Conservation (phyloP, 768 basidiomycete species). For the Amyloporia xantha region DNA sequence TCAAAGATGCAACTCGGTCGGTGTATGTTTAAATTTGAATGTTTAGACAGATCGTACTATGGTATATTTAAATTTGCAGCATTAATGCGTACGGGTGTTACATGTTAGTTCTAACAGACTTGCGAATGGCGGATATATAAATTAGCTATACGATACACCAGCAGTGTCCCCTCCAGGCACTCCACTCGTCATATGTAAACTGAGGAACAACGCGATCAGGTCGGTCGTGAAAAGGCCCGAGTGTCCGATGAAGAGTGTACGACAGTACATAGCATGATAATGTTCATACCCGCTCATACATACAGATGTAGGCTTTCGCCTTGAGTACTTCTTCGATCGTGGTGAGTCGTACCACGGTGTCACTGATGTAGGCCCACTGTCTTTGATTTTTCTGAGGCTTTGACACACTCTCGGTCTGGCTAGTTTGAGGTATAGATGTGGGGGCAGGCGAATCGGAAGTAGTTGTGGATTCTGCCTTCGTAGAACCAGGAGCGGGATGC, state of each 20-base stretch:
- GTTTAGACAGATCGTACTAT: neutral
- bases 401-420: neutral
- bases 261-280: neutral
- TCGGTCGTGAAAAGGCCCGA: neutral
- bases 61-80: neutral
- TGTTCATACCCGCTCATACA: slow-evolving; percentile 69
- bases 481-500: slow-evolving; percentile 1
- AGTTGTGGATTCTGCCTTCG: slow-evolving; percentile 7
- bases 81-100: neutral
- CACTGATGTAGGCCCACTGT: slow-evolving; percentile 91
- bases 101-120: slow-evolving; percentile 9
- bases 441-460: slow-evolving; percentile 3
- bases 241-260: neutral
- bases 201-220: neutral
- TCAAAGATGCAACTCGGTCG: too few species aligned
- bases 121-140: slow-evolving; percentile 9
- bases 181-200: neutral
- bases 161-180: neutral
- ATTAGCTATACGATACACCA: slow-evolving; percentile 17
- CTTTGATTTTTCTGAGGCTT: slow-evolving; percentile 27
- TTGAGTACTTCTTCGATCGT: slow-evolving; percentile 85
- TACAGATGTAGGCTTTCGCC: slow-evolving; percentile 89
- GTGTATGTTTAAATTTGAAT: too few species aligned
- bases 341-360: slow-evolving; percentile 75
- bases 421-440: neutral